Conservation (phyloP, 805 yeast species). For the Saccharomycopsis malanga region DNA sequence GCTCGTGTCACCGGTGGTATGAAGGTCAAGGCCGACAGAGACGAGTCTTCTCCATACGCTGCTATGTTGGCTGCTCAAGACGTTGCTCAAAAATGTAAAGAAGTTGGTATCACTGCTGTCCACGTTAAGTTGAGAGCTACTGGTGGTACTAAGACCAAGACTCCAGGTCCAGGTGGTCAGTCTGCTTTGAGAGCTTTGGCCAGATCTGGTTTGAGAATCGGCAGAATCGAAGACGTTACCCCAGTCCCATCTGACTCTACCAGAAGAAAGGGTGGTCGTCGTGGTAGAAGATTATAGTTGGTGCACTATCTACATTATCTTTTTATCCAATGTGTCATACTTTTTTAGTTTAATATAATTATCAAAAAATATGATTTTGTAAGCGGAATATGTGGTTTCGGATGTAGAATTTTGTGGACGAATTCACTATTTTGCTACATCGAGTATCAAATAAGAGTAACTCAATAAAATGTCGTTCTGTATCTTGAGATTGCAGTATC, state of each 20-base stretch:
- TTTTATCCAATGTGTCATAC: not conserved
- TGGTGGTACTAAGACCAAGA: constrained; percentile 99
- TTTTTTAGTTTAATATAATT: not conserved
- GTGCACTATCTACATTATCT: not conserved
- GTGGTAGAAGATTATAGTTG: constrained; percentile 97
- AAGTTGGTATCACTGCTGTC: constrained; percentile 99
- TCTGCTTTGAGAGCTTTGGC: constrained; percentile 98
- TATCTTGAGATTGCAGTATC: too few species aligned
- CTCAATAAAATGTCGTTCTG: too few species aligned
- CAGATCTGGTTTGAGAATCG: constrained; percentile 99
- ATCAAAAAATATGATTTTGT: too few species aligned
- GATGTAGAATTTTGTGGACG: too few species aligned
- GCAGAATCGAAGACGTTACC: constrained; percentile 99
- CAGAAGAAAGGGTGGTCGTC: constrained; percentile 99
- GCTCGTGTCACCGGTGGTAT: constrained; percentile 99
- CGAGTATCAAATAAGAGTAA: too few species aligned
- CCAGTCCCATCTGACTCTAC: constrained; percentile 99
- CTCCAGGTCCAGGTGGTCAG: constrained; percentile 99
- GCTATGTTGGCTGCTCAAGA: constrained; percentile 99
- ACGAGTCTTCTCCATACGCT: constrained; percentile 99
- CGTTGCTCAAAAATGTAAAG: constrained; percentile 97
- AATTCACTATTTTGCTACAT: too few species aligned
- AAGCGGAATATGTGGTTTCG: too few species aligned
- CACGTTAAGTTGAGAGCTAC: constrained; percentile 99
- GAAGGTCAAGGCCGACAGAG: constrained; percentile 99